Conservation (phyloP, 305 asterid species). For the Fraxinus sp. region DNA sequence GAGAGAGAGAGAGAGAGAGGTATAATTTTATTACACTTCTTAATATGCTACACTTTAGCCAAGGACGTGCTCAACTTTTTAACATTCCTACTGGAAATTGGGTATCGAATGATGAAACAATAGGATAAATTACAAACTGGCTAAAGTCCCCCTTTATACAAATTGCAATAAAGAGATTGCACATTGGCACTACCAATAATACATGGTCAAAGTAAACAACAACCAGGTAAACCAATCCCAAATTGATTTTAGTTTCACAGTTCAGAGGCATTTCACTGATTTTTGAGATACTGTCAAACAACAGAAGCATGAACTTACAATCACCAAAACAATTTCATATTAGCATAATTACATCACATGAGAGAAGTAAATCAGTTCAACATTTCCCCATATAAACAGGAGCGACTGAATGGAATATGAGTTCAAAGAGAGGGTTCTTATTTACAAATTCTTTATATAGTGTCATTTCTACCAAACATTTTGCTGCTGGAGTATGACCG, state of each 20-base stretch:
- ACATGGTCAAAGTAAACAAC: not conserved
- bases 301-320: not conserved
- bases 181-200: not conserved
- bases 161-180: not conserved
- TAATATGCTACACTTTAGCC: not conserved
- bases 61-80: not conserved
- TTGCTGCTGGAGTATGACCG: slow-evolving; percentile 12
- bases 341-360: not conserved
- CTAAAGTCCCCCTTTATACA: not conserved
- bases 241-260: not conserved
- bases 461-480: slow-evolving; percentile 23
- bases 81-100: not conserved
- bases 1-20: too few relatives aligned
- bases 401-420: not conserved
- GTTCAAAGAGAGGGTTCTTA: not conserved
- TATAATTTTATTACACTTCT: not conserved
- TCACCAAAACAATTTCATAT: not conserved
- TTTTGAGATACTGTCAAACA: not conserved
- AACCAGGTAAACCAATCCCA: not conserved
- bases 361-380: not conserved
- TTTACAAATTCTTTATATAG: slow-evolving; percentile 26
- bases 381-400: slow-evolving; percentile 13
- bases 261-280: not conserved
- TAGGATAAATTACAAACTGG: not conserved
- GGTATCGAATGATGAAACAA: not conserved